Conservation (phyloP, 768 basidiomycete genomes). For the Rhizopogon vesiculosus region DNA sequence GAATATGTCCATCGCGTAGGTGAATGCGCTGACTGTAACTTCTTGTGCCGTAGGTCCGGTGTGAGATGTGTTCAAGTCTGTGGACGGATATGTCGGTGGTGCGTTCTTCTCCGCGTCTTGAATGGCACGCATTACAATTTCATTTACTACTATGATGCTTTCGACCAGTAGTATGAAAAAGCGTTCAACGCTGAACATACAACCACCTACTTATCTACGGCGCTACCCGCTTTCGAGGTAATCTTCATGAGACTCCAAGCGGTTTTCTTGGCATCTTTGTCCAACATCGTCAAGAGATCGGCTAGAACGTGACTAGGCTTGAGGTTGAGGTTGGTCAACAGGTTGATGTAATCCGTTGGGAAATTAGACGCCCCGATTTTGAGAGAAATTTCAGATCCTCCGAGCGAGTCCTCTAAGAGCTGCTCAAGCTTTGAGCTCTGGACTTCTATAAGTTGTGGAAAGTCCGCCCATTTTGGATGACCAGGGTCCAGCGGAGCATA, state of each 20-base stretch:
- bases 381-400: too few species aligned
- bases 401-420: too few species aligned
- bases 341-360: conserved; percentile 56
- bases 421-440: conserved; percentile 61
- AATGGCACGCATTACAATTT: conserved; percentile 62
- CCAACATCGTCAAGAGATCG: conserved; percentile 45
- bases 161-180: too few species aligned
- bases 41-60: conserved; percentile 32
- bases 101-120: conserved; percentile 27
- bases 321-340: too few species aligned
- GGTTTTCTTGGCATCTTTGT: conserved; percentile 54
- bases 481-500: conserved; percentile 28
- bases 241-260: conserved; percentile 57
- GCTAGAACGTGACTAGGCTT: conserved; percentile 36
- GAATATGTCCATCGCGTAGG: conserved; percentile 57
- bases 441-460: conserved; percentile 52
- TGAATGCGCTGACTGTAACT: conserved; percentile 50
- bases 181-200: neutral
- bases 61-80: conserved; percentile 36
- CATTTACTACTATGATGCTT: conserved; percentile 72
- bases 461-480: conserved; percentile 49
- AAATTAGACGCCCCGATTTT: too few species aligned
- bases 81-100: conserved; percentile 22
- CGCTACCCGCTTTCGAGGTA: conserved; percentile 59
- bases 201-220: conserved; percentile 63